These are phyloP conservation scores for Lipomyces chichibuensis DNA, from an alignment of 805 yeast genomes.

Conservation along the genomic window DNA sequence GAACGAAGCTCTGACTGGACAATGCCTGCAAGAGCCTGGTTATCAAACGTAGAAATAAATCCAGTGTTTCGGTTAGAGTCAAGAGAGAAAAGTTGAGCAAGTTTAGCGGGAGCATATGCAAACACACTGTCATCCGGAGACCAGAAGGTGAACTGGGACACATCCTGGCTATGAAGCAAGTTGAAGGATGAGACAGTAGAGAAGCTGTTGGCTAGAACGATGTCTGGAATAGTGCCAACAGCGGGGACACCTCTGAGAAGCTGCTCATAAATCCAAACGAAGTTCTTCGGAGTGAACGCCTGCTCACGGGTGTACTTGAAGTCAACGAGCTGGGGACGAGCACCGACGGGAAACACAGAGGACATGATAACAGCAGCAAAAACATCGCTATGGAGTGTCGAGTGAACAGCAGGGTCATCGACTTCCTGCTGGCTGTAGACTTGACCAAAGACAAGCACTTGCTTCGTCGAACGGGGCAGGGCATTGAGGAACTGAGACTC, in stretches of 20 bases:
- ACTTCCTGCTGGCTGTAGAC: conserved; percentile 44
- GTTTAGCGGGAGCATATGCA: conserved; percentile 59
- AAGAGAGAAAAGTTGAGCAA: conserved; percentile 71
- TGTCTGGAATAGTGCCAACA: conserved; percentile 33
- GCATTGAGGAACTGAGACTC: conserved; percentile 58
- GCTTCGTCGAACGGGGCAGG: conserved; percentile 61
- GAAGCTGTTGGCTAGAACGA: conserved; percentile 35
- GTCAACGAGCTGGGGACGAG: conserved; percentile 38
- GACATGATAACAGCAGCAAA: conserved; percentile 65
- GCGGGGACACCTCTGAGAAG: conserved; percentile 31
- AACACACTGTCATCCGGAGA: conserved; percentile 63
- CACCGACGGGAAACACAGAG: conserved; percentile 36
- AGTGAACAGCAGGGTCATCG: conserved; percentile 43
- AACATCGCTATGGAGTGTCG: conserved; percentile 68
- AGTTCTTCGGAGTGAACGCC: conserved; percentile 25
- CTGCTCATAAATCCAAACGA: conserved; percentile 36
- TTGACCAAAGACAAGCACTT: conserved; percentile 72
- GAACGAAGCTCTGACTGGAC: conserved; percentile 66
- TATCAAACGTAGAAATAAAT: conserved; percentile 71
- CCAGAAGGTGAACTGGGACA: conserved; percentile 59
- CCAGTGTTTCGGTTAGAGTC: conserved; percentile 54
- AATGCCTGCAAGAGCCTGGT: conserved; percentile 69
- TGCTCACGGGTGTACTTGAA: conserved; percentile 42
- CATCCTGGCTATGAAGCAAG: conserved; percentile 48
- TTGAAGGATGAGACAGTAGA: conserved; percentile 37